Base-by-base conservation (phyloP, 306 rosid species). In the Lotus japonicus region DNA sequence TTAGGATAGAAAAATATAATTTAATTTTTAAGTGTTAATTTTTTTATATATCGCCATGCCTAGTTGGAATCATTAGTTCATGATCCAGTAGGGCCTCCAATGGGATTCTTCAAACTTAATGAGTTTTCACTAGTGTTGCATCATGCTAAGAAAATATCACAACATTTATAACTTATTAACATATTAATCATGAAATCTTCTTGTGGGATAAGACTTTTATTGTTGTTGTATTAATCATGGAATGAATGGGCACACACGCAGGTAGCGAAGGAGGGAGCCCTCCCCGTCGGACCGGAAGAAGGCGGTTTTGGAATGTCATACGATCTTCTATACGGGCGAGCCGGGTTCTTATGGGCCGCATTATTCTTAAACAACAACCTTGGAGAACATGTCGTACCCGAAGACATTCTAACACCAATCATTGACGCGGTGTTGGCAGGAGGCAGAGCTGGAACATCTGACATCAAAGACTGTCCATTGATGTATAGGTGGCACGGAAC, bases 241-340 rank as follows among this genome's bases (percentile, higher is more conserved):
- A 3, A 56, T 55, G 7, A 49, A 68, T 71, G 28, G 38, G 10
- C 26, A 89, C 23, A 3, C 23, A 21, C 23, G 31, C 31, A 26
- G 98, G 82, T 88, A 2, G 92, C 91, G 38, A 82, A 82, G 61
- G 98, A 92, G 84, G 80, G 79, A 72, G 95, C 95, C 13, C 81
- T 92, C 2, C 90, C 98, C 1, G 79, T 84, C 60, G 98, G 98
- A 72, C 92, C 96, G 0, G 95, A 92, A 64, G 98, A 92, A 82
- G 98, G 98, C n/a, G 98, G 98, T 59, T 88, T 92, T 23, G 96
- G 98, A 54, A 89, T 92, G 98, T 92, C 98, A 36, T 92, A 92
- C 54, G 98, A 92, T 77, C 95, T 92, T 63, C 87, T 87, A 1
- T 83, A 87, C 2, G 98, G 98, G 11, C 77, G 98, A 60, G 86